These are phyloP conservation scores for Mortierella sp. DNA, from an alignment of 371 early-diverging fungal species.

Conservation along the genomic window DNA sequence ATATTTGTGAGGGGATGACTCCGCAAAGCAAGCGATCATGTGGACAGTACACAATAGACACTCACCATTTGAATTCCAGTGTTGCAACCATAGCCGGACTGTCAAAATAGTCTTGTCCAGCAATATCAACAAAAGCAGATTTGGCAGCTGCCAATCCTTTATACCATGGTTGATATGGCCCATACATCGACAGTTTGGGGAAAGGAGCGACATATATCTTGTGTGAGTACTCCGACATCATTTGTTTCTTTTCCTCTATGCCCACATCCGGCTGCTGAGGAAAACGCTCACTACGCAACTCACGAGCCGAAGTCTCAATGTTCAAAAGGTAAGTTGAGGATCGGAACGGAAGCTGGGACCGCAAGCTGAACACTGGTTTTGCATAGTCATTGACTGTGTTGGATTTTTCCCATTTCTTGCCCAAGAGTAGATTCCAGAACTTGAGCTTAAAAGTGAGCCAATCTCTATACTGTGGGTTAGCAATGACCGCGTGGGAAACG, in stretches of 20 bases:
- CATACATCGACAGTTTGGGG: constrained; percentile 57
- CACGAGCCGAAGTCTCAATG: constrained; percentile 35
- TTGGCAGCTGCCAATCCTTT: constrained; percentile 12
- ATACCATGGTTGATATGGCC: constrained; percentile 38
- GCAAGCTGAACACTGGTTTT: constrained; percentile 44
- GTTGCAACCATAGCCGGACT: constrained; percentile 57
- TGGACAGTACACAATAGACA: too few species aligned
- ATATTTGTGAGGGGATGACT: background rate
- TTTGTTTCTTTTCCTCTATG: constrained; percentile 28
- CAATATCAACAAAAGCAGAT: constrained; percentile 48
- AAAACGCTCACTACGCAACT: constrained; percentile 24
- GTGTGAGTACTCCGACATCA: constrained; percentile 25
- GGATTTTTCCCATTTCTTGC: constrained; percentile 34
- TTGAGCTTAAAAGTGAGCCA: constrained; percentile 24
- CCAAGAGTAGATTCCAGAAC: constrained; percentile 41
- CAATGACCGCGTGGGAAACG: constrained; percentile 48
- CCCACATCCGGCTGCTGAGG: constrained; percentile 22
- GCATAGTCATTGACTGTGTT: constrained; percentile 42
- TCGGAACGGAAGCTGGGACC: constrained; percentile 52
- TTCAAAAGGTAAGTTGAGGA: constrained; percentile 19
- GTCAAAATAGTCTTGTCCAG: constrained; percentile 52
- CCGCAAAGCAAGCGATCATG: too few species aligned
- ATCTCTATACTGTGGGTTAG: constrained; percentile 34
- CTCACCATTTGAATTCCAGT: constrained; percentile 52
- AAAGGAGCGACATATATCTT: constrained; percentile 55